Base-by-base conservation (phyloP, 345 rosid species). In the Sonneratia alba region DNA sequence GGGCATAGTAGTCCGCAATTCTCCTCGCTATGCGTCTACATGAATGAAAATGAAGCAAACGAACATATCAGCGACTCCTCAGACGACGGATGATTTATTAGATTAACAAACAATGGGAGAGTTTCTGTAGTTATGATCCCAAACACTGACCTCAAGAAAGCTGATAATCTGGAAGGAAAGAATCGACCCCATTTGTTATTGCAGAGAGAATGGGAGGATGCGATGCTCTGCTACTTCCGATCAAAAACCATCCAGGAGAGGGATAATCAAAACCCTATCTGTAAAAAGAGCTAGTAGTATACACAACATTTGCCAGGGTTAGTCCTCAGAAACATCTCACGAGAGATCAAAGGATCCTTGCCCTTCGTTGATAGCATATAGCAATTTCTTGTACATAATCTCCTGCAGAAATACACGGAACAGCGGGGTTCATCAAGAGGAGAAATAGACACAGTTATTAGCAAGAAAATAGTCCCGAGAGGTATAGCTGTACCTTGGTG, bases 271-370 rank as follows among this genome's bases (percentile, higher is more conserved):
- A 62, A 62, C 66, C 12, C 32, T 27, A 32, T 62, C 38, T 7
- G 66, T 12, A 62, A 62, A 34, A 62, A 24, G 18, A 57, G 18
- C 32, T 62, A 24, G 18, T 62, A 24, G 18, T 62, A 62, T 62
- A n/a, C 66, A 62, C 66, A 62, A 4, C 38, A 10, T 32, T 11
- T 13, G 37, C 10, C 38, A 10, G 66, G 66, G 19, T 61, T 24
- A 62, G 66, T 62, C 37, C 66, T 62, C 66, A 14, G 9, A 62
- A 62, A 12, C 66, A 27, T 62, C 66, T 88, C 85, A 96, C 40
- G 99, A 96, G 75, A 96, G 78, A 81, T 96, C 99, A 66, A 92
- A 96, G 55, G 99, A 96, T 70, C 98, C 99, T 79, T 92, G 98
- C 77, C 99, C 99, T 84, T 96, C 99, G 43, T 66, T 87, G 83